Evolutionary conservation across 2,329 filamentous ascomycete genomes (phyloP), one percentile per base, ranked within the genome.

Genomic region (Parascedosporium putredinis): DNA sequence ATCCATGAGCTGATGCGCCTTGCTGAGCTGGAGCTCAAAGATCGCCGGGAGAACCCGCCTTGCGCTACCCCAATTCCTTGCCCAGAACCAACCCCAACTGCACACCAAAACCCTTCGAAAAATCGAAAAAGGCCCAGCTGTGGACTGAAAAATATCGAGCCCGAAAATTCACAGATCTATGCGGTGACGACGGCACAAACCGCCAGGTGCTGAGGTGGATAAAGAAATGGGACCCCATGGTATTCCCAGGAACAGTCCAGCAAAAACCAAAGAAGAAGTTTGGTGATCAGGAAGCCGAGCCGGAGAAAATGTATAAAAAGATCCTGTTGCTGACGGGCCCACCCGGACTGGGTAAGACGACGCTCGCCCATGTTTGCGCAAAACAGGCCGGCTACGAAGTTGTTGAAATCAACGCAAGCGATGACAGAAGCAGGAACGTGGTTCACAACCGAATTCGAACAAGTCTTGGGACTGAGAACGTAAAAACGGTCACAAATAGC

Each of bases 121-220:
- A 68, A 52, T 60, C 65, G 1, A 74, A 69, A 52, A 70, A 66
- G 54, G 76, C 79, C 0, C 64, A 88, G 27, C 71, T 98, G 61
- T 98, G 93, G 93, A 95, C 91, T 0, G 93, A 98, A 62, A 98
- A 98, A 63, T 98, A 98, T 62, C 83, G 93, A 31, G 93, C 93
- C 24, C 81, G 81, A 53, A 91, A 83, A 58, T 98, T 97, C 59
- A 86, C 90, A 57, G 93, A 98, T 57, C 74, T 98, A 0, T 88
- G 95, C 45, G 94, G 94, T 24, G 93, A 98, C 58, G 93, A 98
- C 62, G 76, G 89, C 42, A 97, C 91, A 23, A 94, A 98, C 64
- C 81, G 93, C 53, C 78, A 84, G 52, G 91, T 98, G 4, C 71
- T 98, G 50, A 81, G 86, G 49, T 98, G 93, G 93, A 70, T 98